Conservation (phyloP, 2,329 filamentous ascomycete species). For the Meredithiella fracta region DNA sequence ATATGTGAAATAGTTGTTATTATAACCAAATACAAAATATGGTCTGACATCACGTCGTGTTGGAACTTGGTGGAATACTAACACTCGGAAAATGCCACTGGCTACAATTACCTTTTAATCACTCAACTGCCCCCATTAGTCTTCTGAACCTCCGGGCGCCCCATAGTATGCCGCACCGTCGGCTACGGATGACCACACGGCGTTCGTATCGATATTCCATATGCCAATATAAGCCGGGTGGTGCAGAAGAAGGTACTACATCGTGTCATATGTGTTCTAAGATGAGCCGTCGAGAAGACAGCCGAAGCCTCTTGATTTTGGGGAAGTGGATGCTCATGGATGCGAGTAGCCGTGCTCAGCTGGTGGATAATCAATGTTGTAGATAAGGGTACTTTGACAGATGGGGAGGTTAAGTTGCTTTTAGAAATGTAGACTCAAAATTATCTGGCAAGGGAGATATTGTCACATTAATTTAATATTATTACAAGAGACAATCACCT, state of each 20-base stretch:
- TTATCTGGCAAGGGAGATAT: no score
- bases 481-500: no score
- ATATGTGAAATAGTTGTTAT: no score
- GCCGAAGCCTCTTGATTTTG: background rate
- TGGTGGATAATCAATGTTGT: background rate
- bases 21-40: no score
- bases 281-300: background rate
- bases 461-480: no score
- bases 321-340: background rate
- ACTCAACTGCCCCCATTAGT: background rate
- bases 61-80: no score
- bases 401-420: no score
- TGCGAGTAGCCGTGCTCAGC: background rate
- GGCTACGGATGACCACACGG: background rate
- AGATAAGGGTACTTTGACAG: background rate
- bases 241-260: background rate
- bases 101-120: background rate
- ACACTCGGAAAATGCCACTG: no score
- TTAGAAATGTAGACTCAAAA: no score
- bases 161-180: background rate
- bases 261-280: background rate
- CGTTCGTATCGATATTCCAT: background rate
- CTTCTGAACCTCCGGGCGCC: background rate
- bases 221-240: background rate
- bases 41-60: no score